These are phyloP conservation scores for Fusarium newnesense DNA, from an alignment of 2,329 filamentous ascomycete species.

Conservation along the genomic window DNA sequence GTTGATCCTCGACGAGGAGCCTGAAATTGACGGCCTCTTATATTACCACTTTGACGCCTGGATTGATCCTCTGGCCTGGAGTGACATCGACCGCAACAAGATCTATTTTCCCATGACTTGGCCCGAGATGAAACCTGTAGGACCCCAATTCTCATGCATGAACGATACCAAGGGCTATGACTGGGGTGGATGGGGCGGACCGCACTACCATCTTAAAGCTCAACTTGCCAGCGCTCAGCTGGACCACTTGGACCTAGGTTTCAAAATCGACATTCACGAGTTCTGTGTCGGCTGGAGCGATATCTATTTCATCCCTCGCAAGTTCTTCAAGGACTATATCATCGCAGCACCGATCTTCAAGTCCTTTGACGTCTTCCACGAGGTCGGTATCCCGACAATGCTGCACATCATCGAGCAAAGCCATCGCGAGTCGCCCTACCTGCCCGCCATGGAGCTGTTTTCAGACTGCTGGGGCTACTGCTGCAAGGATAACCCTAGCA, in stretches of 20 bases:
- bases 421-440: not conserved
- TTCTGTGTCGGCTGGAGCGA: not conserved
- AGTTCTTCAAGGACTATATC: conserved; percentile 3
- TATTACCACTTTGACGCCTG: conserved; percentile 1
- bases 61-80: not conserved
- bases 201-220: not conserved
- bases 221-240: not conserved
- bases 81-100: not conserved
- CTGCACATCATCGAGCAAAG: not conserved
- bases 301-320: not conserved
- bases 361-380: not conserved
- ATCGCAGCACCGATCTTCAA: not conserved
- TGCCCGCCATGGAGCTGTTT: not conserved
- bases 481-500: not conserved
- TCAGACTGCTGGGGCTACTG: not conserved
- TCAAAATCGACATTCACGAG: not conserved
- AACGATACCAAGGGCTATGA: not conserved
- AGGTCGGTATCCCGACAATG: not conserved
- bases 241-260: not conserved
- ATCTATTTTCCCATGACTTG: not conserved
- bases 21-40: not conserved
- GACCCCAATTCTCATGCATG: not conserved
- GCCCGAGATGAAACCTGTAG: not conserved
- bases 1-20: not conserved
- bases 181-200: not conserved